Conservation (phyloP, 2,329 filamentous ascomycete genomes). For the Penicillium hordei region DNA sequence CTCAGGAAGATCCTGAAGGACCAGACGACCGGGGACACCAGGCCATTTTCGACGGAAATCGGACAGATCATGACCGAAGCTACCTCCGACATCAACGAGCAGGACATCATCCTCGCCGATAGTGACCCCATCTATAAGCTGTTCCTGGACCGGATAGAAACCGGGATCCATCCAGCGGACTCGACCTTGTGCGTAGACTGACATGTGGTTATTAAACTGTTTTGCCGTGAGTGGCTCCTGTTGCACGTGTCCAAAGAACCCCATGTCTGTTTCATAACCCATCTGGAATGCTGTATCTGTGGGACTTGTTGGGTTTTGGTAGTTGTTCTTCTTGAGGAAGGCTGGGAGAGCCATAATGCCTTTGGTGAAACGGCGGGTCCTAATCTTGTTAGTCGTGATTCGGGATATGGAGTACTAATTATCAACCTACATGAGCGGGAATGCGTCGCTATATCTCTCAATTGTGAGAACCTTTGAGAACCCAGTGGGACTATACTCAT, state of each 20-base stretch:
- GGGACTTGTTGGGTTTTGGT: slow-evolving; percentile 24
- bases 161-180: slow-evolving; percentile 26
- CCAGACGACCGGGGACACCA: slow-evolving; percentile 40
- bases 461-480: slow-evolving; percentile 22
- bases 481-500: slow-evolving; percentile 33
- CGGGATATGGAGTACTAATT: neutral
- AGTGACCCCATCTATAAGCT: slow-evolving; percentile 14
- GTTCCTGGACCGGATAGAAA: slow-evolving; percentile 29
- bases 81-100: slow-evolving; percentile 47
- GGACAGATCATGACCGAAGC: slow-evolving; percentile 42
- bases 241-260: slow-evolving; percentile 27
- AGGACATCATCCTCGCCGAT: slow-evolving; percentile 21
- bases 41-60: slow-evolving; percentile 41
- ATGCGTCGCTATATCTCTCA: slow-evolving; percentile 1
- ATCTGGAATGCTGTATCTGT: slow-evolving; percentile 27
- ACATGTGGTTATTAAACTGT: slow-evolving; percentile 26
- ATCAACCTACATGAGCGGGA: neutral
- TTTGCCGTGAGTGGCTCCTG: slow-evolving; percentile 18
- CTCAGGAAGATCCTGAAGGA: slow-evolving; percentile 50
- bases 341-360: slow-evolving; percentile 22
- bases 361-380: slow-evolving; percentile 19
- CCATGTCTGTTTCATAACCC: slow-evolving; percentile 23
- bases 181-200: slow-evolving; percentile 21
- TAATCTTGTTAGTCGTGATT: neutral
- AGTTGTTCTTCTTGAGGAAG: slow-evolving; percentile 25